Evolutionary conservation across 805 yeast genomes (phyloP).

Genomic region (Candida maris): DNA sequence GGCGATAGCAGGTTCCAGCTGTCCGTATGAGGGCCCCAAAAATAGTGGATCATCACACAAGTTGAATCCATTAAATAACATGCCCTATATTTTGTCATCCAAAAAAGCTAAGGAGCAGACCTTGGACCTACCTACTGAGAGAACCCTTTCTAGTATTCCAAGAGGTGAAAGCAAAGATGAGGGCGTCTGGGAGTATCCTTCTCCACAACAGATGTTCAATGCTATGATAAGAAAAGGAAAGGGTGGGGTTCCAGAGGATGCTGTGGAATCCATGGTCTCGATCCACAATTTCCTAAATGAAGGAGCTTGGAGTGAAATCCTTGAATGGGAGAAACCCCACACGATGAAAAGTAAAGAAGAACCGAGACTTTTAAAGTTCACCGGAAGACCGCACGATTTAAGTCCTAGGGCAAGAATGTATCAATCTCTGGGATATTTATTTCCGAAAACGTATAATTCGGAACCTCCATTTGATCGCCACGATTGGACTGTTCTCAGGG

Average conservation of each 20-base stretch:
- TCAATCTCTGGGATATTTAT: constrained; percentile 58
- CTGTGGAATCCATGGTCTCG: constrained; percentile 94
- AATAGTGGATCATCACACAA: constrained; percentile 19
- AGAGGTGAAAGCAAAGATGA: constrained; percentile 61
- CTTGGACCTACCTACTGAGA: constrained; percentile 71
- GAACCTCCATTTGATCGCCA: constrained; percentile 97
- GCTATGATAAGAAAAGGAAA: constrained; percentile 97
- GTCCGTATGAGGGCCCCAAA: constrained; percentile 18
- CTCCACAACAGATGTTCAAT: constrained; percentile 98
- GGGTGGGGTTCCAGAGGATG: constrained; percentile 87
- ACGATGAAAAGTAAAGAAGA: constrained; percentile 48
- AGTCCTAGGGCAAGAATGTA: constrained; percentile 81
- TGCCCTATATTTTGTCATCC: constrained; percentile 73
- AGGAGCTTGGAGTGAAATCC: constrained; percentile 94
- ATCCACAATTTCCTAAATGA: constrained; percentile 95
- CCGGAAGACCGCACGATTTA: constrained; percentile 86
- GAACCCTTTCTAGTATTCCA: constrained; percentile 84
- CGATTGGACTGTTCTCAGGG: constrained; percentile 93
- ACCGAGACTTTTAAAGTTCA: constrained; percentile 81
- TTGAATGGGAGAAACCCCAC: constrained; percentile 84
- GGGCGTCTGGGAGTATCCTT: constrained; percentile 97
- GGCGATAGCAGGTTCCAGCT: too few species aligned
- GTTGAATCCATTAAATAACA: constrained; percentile 81
- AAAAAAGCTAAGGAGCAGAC: constrained; percentile 77
- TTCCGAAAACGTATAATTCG: constrained; percentile 68